Percentiles rank a stretch among this genome's conserved stretches.
Conservation (phyloP, 352 stramenopile species). For the Globisporangium cystogenes region DNA sequence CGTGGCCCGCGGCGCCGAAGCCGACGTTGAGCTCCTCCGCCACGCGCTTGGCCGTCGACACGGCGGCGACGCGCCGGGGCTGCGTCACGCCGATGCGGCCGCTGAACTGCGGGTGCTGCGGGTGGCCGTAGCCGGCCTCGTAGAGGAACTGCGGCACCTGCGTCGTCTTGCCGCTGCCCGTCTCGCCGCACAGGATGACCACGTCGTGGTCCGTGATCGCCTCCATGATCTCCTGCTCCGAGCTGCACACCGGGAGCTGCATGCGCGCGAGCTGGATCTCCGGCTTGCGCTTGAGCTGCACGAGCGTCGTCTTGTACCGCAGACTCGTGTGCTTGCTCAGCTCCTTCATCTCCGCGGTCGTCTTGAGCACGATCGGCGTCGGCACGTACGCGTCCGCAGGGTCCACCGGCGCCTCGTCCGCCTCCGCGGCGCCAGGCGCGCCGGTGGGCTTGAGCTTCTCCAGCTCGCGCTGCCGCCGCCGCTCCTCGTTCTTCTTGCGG, state of each 20-base stretch:
- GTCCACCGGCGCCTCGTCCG: conserved; percentile 21
- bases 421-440: conserved; percentile 7
- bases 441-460: conserved; percentile 8
- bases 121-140: conserved; percentile 88
- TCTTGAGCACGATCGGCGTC: conserved; percentile 68
- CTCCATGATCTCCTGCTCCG: conserved; percentile 99
- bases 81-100: conserved; percentile 95
- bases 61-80: conserved; percentile 96
- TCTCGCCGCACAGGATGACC: conserved; percentile 98
- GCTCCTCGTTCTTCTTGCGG: conserved; percentile 76
- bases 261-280: conserved; percentile 90
- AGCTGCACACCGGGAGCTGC: conserved; percentile 96
- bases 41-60: conserved; percentile 97
- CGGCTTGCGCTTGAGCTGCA: conserved; percentile 68
- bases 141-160: conserved; percentile 99
- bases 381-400: conserved; percentile 49
- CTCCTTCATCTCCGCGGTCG: conserved; percentile 41
- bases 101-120: conserved; percentile 39
- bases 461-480: conserved; percentile 38
- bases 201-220: conserved; percentile 93
- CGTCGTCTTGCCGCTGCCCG: conserved; percentile 97
- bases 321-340: conserved; percentile 42
- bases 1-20: conserved; percentile 66
- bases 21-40: conserved; percentile 94
- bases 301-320: conserved; percentile 64